Evolutionary conservation across 345 rosid genomes (phyloP).

Genomic region (Hibiscus trionum): DNA sequence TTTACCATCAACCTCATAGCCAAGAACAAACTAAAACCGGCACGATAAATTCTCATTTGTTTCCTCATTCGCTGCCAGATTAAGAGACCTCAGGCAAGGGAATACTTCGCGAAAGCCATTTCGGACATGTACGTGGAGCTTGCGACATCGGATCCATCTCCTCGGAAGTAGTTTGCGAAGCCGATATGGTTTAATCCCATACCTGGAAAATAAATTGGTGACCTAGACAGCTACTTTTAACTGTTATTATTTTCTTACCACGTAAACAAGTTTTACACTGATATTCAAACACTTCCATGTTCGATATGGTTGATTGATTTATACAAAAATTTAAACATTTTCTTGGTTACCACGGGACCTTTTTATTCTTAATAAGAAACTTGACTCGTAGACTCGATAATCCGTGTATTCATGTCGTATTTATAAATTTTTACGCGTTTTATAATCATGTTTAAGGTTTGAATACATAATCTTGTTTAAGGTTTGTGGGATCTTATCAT

Average conservation of each 20-base stretch:
- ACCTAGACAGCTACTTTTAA: background rate
- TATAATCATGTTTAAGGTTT: background rate
- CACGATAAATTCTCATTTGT: background rate
- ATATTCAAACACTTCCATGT: background rate
- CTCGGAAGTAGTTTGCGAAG: background rate
- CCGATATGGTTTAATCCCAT: background rate
- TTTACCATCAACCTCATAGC: background rate
- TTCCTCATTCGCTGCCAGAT: constrained; percentile 26
- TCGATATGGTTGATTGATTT: background rate
- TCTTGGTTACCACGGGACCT: background rate
- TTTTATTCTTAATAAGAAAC: background rate
- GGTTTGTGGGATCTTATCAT: no score
- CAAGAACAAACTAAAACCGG: background rate
- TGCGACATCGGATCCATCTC: constrained; percentile 43
- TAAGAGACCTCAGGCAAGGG: constrained; percentile 86
- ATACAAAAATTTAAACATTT: background rate
- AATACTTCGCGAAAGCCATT: constrained; percentile 55
- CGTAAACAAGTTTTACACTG: background rate
- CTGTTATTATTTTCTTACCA: background rate
- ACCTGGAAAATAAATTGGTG: background rate
- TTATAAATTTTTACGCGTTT: background rate
- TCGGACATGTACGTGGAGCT: constrained; percentile 47
- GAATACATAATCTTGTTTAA: no score
- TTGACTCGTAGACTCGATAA: background rate
- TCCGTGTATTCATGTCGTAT: background rate